Evolutionary conservation across 2,329 filamentous ascomycete species (phyloP), one percentile per base, ranked within the genome.

Genomic region (Fusarium sp.): DNA sequence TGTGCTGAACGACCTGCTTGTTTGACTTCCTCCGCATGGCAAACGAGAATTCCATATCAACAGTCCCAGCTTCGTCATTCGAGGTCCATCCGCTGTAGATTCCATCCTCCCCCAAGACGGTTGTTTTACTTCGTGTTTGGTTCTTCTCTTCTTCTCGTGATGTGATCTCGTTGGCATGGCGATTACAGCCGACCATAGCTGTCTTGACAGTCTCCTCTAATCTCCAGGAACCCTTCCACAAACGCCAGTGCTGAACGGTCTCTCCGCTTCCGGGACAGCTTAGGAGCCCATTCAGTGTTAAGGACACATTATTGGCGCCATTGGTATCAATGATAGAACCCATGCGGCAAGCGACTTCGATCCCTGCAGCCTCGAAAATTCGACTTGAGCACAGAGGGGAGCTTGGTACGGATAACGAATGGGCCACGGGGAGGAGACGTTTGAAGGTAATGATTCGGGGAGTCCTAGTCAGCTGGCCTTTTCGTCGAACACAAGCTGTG

Each of bases 141-240:
- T 10, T n/a, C 15, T 40, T 31, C 2, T 43, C 31, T 1, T 23
- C 39, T 0, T 40, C 28, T 1, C 18, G 10, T 2, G 41, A 6
- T 1, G 8, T 10, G 1, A 12, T 11, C 8, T 41, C 46, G 3
- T 6, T 30, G 6, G 86, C 80, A 80, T 98, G 96, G 77, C 91
- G 91, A 27, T 86, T 74, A 82, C 96, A 98, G 4, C 94, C 92
- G 0, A 91, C 89, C 0, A 92, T 92, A 34, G 94, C 85, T 30
- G 91, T 90, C 79, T 90, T 91, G 76, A 94, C 88, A 34, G 90
- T 91, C 83, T 98, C 95, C 75, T 98, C 94, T 51, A 98, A 90
- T 70, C 92, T 90, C 96, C 95, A 98, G 59, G 92, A 93, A 66
- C 97, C 87, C 80, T 96, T 96, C 77, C 94, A 93, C 23, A 98